Evolutionary conservation across 768 basidiomycete species (phyloP), one percentile per base, ranked within the genome.

Genomic region (Brasilioporus rufonigricans): DNA sequence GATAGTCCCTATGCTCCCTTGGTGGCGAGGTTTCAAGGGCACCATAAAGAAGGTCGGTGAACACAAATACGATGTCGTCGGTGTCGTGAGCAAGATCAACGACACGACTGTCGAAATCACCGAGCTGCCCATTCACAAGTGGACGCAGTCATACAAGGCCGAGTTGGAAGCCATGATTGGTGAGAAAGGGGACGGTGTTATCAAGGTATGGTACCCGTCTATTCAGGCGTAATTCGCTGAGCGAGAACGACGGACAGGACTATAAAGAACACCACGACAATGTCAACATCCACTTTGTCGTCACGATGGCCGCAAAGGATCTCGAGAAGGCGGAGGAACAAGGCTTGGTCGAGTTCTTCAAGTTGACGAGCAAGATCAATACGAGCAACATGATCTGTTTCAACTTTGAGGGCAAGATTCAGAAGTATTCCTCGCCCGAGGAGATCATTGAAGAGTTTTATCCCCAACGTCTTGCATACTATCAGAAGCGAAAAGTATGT

Each of bases 341-440:
- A 66, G 96, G 96, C 4, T 74, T 99, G 31, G 63, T 85, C 31
- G 95, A 97, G 70, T 91, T 84, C 69, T 98, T 99, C 85, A 96
- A 93, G 73, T 75, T 98, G 57, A 84, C 84, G 14, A 73, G 80
- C 44, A 91, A 94, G 70, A 74, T 99, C 70, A 89, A 80, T 70
- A 97, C 93, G 16, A 82, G 84, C 68, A 99, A 99, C 75, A 98
- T 99, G 97, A 97, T 98, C 18, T 94, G 93, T 73, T 99, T 99
- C 71, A 96, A 99, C 72, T 82, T 91, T 56, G 90, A 95, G 18
- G 88, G 92, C 62, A 97, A 96, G 77, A 96, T 99, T 75, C 93
- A 87, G 75, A 95, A 87, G 73, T 98, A 98, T 70, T 76, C 82
- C 18, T 81, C 86, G 1, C 84, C 97, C 0, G 97, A 98, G 67